phyloP scores from a whole-genome alignment of 441 rosid genomes.

The Gossypium gossypioides region DNA sequence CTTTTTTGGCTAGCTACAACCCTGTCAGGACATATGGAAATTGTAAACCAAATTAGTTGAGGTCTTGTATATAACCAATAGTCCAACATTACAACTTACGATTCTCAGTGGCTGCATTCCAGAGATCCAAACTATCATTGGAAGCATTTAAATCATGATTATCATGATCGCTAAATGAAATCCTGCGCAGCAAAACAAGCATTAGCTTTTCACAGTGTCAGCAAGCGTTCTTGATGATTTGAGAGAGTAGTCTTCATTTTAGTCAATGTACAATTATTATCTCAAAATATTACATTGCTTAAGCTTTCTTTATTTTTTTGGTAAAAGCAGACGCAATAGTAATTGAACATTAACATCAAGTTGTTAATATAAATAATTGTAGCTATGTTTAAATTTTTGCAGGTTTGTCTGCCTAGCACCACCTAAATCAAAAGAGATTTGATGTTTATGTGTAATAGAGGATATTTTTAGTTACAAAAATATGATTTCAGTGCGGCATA shows the following conservation, averaged over 20 bases:
- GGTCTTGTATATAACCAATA: not conserved
- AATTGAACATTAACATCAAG: not conserved
- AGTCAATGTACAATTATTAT: not conserved
- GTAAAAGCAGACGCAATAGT: not conserved
- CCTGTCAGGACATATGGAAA: not conserved
- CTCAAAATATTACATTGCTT: not conserved
- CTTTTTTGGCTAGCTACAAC: not conserved
- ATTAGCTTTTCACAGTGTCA: constrained; percentile 13
- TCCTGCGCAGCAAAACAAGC: constrained; percentile 22
- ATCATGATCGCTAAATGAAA: constrained; percentile 19
- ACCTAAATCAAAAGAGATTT: not conserved
- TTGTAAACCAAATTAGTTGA: constrained; percentile 4
- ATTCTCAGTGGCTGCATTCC: constrained; percentile 30
- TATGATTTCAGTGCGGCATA: not conserved
- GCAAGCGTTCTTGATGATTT: not conserved
- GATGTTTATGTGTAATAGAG: not conserved
- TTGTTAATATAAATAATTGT: not conserved
- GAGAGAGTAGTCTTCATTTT: not conserved
- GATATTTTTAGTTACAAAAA: not conserved
- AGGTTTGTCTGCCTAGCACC: not conserved
- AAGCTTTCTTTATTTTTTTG: not conserved
- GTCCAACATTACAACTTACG: constrained; percentile 26
- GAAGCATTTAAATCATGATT: constrained; percentile 21
- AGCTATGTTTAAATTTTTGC: not conserved
- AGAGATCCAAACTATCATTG: constrained; percentile 19